These are phyloP conservation scores for Cladosporium sp. DNA, from an alignment of 2,329 filamentous ascomycete species.

Conservation along the genomic window DNA sequence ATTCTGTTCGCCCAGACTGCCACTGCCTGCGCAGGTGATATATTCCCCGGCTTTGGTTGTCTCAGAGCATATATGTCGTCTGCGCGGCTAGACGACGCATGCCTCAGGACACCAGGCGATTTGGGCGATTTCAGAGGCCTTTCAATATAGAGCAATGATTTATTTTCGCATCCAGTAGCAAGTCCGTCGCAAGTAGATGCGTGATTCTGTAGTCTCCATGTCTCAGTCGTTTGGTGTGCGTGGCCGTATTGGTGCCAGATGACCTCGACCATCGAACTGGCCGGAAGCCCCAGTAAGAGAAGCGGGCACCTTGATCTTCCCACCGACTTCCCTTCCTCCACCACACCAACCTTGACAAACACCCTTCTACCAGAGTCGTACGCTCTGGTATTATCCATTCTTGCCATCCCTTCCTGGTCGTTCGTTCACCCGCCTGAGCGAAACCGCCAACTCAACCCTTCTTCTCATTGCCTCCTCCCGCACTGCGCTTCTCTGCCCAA, in stretches of 20 bases:
- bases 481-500: constrained; percentile 3
- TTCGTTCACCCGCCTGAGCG: constrained; percentile 1
- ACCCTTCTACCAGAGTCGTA: not conserved
- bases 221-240: constrained; percentile 3
- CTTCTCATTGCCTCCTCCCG: constrained; percentile 6
- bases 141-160: not conserved
- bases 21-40: not conserved
- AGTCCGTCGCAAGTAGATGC: constrained; percentile 4
- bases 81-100: constrained; percentile 4
- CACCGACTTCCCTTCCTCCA: constrained; percentile 10
- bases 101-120: constrained; percentile 9
- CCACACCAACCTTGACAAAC: constrained; percentile 11
- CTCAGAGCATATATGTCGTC: constrained; percentile 7
- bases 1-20: not conserved
- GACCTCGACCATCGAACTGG: constrained; percentile 12
- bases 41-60: constrained; percentile 1
- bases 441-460: not conserved
- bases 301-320: constrained; percentile 14
- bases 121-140: not conserved
- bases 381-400: constrained; percentile 8
- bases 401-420: constrained; percentile 1
- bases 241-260: constrained; percentile 8
- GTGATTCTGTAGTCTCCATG: constrained; percentile 3
- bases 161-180: not conserved
- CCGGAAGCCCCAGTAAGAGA: constrained; percentile 7